phyloP scores from a whole-genome alignment of 2,329 filamentous ascomycete species.

The Claviceps cyperi region DNA sequence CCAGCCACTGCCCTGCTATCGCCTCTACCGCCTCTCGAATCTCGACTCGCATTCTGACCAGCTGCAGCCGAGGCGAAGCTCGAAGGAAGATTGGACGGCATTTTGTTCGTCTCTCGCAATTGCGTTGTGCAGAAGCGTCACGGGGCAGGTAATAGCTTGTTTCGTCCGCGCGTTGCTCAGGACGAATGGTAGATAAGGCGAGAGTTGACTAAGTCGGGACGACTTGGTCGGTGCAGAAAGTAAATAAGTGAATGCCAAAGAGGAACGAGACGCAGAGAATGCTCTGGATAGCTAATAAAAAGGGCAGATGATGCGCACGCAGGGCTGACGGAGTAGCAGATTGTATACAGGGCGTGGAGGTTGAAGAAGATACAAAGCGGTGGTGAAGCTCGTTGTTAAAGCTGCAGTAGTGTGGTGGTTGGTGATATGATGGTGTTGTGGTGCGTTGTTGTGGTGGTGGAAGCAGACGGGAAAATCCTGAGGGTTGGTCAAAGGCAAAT shows the following conservation, averaged over 20 bases:
- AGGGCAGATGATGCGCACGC: constrained; percentile 5
- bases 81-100: constrained; percentile 66
- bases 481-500: constrained; percentile 19
- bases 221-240: background rate
- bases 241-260: constrained; percentile 1
- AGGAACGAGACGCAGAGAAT: constrained; percentile 2
- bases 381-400: constrained; percentile 7
- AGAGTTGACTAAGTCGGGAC: background rate
- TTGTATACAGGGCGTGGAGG: constrained; percentile 6
- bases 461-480: constrained; percentile 18
- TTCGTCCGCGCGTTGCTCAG: constrained; percentile 3
- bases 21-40: constrained; percentile 42
- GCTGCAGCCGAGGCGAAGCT: constrained; percentile 76
- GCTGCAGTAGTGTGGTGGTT: constrained; percentile 1
- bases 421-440: background rate
- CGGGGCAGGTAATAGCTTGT: background rate
- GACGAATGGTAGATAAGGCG: constrained; percentile 1
- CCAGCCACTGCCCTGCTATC: constrained; percentile 41
- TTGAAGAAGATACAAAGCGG: constrained; percentile 5
- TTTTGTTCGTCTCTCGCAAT: constrained; percentile 13
- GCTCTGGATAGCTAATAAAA: constrained; percentile 3
- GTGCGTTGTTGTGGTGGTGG: background rate
- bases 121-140: constrained; percentile 2
- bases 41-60: constrained; percentile 53
- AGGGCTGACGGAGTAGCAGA: constrained; percentile 1